Evolutionary conservation across 768 basidiomycete species (phyloP).

Genomic region (Sarcodon sp.): DNA sequence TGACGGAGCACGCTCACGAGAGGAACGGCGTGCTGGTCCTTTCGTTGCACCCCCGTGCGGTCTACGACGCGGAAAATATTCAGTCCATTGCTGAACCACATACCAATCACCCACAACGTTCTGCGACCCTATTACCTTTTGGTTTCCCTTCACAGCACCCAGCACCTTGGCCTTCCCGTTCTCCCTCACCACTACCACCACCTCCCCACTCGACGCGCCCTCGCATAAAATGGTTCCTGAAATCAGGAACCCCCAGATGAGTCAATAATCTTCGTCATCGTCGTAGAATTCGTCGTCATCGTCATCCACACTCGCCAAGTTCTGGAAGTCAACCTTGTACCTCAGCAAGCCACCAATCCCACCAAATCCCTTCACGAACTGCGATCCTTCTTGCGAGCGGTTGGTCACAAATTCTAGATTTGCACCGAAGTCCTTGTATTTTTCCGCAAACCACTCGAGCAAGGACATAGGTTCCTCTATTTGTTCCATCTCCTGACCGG

Average conservation of each 20-base stretch:
- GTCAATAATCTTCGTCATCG: slow-evolving; percentile 72
- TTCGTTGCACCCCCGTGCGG: no score
- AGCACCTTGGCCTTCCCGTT: not conserved
- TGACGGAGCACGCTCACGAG: no score
- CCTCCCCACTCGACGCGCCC: slow-evolving; percentile 62
- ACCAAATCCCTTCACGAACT: slow-evolving; percentile 97
- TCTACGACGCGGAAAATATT: no score
- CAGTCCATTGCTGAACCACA: no score
- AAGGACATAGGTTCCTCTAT: slow-evolving; percentile 68
- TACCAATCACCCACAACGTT: no score
- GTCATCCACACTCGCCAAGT: slow-evolving; percentile 61
- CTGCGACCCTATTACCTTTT: no score
- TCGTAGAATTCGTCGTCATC: slow-evolving; percentile 81
- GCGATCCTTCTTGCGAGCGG: slow-evolving; percentile 91
- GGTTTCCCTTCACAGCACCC: no score
- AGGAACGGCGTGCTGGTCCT: no score
- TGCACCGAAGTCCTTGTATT: slow-evolving; percentile 96
- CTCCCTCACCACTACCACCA: slow-evolving; percentile 12
- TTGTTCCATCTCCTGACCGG: slow-evolving; percentile 93
- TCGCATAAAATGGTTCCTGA: slow-evolving; percentile 58
- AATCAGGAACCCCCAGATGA: slow-evolving; percentile 60
- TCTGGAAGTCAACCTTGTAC: slow-evolving; percentile 95
- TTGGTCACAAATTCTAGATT: slow-evolving; percentile 94
- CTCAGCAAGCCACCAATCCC: slow-evolving; percentile 92
- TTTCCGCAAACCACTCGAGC: slow-evolving; percentile 98